Evolutionary conservation across 768 basidiomycete genomes (phyloP).

Genomic region (Lactarius hengduanensis): DNA sequence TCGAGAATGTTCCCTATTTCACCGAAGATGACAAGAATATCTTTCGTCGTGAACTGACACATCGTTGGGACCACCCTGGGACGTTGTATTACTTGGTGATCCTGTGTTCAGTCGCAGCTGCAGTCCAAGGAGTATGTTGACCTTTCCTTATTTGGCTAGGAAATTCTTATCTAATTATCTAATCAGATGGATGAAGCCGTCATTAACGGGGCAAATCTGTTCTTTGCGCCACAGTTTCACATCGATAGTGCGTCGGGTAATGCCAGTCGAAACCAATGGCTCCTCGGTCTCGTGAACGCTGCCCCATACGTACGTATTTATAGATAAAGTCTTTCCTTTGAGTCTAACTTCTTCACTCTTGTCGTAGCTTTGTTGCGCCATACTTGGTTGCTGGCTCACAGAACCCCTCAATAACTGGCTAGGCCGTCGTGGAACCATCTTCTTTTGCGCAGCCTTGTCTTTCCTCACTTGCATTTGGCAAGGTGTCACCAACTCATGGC

Average conservation of each 20-base stretch:
- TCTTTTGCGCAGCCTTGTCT: slow-evolving; percentile 43
- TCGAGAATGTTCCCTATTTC: slow-evolving; percentile 43
- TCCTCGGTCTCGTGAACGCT: slow-evolving; percentile 74
- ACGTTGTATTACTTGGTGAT: slow-evolving; percentile 51
- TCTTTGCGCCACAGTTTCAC: slow-evolving; percentile 57
- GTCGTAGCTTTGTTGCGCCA: slow-evolving; percentile 48
- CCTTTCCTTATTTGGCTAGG: slow-evolving; percentile 17
- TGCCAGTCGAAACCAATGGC: slow-evolving; percentile 56
- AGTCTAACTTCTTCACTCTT: slow-evolving; percentile 3
- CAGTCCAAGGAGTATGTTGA: slow-evolving; percentile 62
- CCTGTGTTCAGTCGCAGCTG: slow-evolving; percentile 70
- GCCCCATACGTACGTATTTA: slow-evolving; percentile 51
- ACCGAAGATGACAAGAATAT: slow-evolving; percentile 44
- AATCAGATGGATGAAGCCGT: slow-evolving; percentile 50
- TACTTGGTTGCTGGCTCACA: slow-evolving; percentile 62
- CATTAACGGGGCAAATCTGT: slow-evolving; percentile 57
- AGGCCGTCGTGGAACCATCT: slow-evolving; percentile 52
- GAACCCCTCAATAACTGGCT: slow-evolving; percentile 64
- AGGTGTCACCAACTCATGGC: slow-evolving; percentile 55
- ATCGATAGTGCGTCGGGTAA: slow-evolving; percentile 39
- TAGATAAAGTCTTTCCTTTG: neutral
- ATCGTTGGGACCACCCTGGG: slow-evolving; percentile 48
- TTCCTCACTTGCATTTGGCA: slow-evolving; percentile 54
- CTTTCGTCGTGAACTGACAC: slow-evolving; percentile 46
- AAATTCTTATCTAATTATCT: slow-evolving; percentile 12